phyloP scores from a whole-genome alignment of 108 stramenopile species.

The Skeletonema menzelii region DNA sequence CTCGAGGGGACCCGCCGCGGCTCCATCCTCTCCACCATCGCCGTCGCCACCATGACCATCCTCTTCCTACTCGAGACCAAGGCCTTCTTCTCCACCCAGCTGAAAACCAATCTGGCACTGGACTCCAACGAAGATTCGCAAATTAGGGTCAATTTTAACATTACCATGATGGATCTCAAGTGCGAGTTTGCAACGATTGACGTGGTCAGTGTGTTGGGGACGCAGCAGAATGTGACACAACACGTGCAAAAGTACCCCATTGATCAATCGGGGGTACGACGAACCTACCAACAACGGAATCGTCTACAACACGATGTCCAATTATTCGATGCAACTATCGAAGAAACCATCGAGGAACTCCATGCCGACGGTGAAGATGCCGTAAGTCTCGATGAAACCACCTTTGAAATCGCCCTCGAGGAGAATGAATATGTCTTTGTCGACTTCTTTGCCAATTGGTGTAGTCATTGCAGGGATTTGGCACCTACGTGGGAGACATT shows the following conservation, averaged over 20 bases:
- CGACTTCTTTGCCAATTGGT: constrained; percentile 89
- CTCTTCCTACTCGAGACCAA: constrained; percentile 88
- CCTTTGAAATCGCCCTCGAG: constrained; percentile 26
- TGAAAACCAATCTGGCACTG: constrained; percentile 71
- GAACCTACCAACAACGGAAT: constrained; percentile 87
- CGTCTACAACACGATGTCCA: constrained; percentile 78
- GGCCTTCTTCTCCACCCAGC: constrained; percentile 69
- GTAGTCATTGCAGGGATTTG: constrained; percentile 80
- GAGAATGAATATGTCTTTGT: constrained; percentile 65
- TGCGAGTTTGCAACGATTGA: constrained; percentile 91
- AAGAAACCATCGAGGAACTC: constrained; percentile 86
- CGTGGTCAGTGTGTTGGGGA: constrained; percentile 83
- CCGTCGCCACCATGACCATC: constrained; percentile 60
- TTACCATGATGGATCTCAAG: constrained; percentile 89
- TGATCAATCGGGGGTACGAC: constrained; percentile 83
- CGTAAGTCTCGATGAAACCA: constrained; percentile 54
- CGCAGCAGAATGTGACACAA: constrained; percentile 93
- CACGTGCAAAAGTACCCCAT: constrained; percentile 94
- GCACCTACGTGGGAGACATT: constrained; percentile 89
- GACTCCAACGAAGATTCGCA: constrained; percentile 67
- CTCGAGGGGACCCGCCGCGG: constrained; percentile 81
- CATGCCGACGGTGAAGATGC: constrained; percentile 88
- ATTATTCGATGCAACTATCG: constrained; percentile 73
- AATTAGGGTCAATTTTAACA: constrained; percentile 90
- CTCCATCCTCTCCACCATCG: constrained; percentile 62